Evolutionary conservation across 2,329 filamentous ascomycete species (phyloP).

Genomic region (Ophiostoma quercus): DNA sequence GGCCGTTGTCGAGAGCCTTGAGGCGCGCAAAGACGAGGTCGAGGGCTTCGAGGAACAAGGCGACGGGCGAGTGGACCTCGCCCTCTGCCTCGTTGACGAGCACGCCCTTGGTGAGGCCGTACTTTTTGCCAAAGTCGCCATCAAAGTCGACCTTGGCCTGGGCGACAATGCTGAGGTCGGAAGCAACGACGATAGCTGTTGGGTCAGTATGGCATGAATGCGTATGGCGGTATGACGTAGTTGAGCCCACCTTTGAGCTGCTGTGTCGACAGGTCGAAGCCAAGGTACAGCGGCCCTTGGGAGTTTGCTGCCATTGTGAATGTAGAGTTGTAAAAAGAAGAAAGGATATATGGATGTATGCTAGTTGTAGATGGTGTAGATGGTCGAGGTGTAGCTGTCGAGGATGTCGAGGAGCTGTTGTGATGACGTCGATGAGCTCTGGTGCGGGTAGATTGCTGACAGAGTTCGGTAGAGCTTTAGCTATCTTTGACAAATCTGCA

Average conservation of each 20-base stretch:
- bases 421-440: not conserved
- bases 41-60: slow-evolving; percentile 89
- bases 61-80: slow-evolving; percentile 88
- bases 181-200: slow-evolving; percentile 74
- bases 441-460: not conserved
- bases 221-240: not conserved
- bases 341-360: not conserved
- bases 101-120: slow-evolving; percentile 84
- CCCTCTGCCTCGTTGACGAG: slow-evolving; percentile 72
- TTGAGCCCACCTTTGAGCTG: slow-evolving; percentile 72
- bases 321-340: not conserved
- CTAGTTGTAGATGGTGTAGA: not conserved
- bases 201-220: not conserved
- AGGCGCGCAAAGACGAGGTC: slow-evolving; percentile 77
- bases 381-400: not conserved
- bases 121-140: slow-evolving; percentile 65
- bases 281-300: slow-evolving; percentile 67
- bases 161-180: slow-evolving; percentile 71
- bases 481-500: too few species aligned
- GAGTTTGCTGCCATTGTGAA: slow-evolving; percentile 25
- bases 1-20: slow-evolving; percentile 60
- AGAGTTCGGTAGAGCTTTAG: not conserved
- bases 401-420: not conserved
- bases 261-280: slow-evolving; percentile 94
- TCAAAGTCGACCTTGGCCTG: slow-evolving; percentile 96